These are phyloP conservation scores for Leccinellum luteum DNA, from an alignment of 768 basidiomycete species.

Conservation along the genomic window DNA sequence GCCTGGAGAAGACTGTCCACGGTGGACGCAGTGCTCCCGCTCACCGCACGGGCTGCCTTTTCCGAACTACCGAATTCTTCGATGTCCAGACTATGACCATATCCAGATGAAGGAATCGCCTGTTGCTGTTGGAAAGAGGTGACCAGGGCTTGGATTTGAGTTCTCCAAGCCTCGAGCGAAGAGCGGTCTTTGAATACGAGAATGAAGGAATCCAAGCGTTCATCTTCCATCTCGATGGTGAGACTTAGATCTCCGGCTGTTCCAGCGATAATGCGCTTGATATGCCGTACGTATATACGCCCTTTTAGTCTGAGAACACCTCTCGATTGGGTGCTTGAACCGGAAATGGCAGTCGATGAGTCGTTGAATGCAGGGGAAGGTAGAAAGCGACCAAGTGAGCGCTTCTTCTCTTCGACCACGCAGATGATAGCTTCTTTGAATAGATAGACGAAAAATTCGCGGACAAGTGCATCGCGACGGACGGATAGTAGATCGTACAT, in stretches of 20 bases:
- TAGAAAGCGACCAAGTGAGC: slow-evolving; percentile 71
- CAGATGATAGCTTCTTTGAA: slow-evolving; percentile 98
- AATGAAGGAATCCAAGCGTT: slow-evolving; percentile 90
- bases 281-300: slow-evolving; percentile 92
- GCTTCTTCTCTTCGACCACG: slow-evolving; percentile 94
- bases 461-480: slow-evolving; percentile 81
- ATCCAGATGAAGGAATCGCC: slow-evolving; percentile 32
- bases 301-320: slow-evolving; percentile 91
- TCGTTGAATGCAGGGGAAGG: slow-evolving; percentile 61
- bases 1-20: slow-evolving; percentile 64
- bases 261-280: slow-evolving; percentile 82
- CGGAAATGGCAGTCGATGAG: slow-evolving; percentile 40
- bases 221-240: slow-evolving; percentile 98
- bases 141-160: slow-evolving; percentile 78
- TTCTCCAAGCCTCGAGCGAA: slow-evolving; percentile 88
- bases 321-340: slow-evolving; percentile 35
- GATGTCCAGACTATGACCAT: slow-evolving; percentile 47
- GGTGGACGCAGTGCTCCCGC: slow-evolving; percentile 64
- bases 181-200: slow-evolving; percentile 89
- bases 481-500: slow-evolving; percentile 93
- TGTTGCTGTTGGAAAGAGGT: slow-evolving; percentile 62
- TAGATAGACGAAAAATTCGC: slow-evolving; percentile 95
- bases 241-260: slow-evolving; percentile 85
- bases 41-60: slow-evolving; percentile 78
- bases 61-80: slow-evolving; percentile 79